These are phyloP conservation scores for Cercis canadensis DNA, from an alignment of 306 rosid species.

Conservation along the genomic window DNA sequence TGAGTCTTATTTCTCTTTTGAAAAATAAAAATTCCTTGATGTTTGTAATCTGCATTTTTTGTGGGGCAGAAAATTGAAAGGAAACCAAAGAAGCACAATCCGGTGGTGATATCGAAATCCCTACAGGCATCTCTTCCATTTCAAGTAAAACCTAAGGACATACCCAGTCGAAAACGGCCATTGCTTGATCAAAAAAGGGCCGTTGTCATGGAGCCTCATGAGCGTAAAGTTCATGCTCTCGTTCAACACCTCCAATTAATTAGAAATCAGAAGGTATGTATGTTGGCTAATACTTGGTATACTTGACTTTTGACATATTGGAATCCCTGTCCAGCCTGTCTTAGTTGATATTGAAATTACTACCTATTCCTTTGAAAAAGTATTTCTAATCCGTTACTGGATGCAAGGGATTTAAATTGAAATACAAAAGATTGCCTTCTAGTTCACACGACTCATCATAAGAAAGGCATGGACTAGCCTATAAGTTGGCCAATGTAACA, in stretches of 20 bases:
- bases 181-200: constrained; percentile 70
- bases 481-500: constrained; percentile 21
- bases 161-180: constrained; percentile 47
- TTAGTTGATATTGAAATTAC: constrained; percentile 14
- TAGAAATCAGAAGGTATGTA: constrained; percentile 59
- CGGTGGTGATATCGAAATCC: constrained; percentile 83
- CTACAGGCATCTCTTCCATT: constrained; percentile 74
- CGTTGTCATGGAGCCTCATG: constrained; percentile 74
- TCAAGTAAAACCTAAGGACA: constrained; percentile 76
- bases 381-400: neutral
- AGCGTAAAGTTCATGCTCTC: constrained; percentile 67
- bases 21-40: too few species aligned
- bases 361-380: neutral
- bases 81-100: constrained; percentile 74
- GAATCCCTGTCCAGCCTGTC: neutral
- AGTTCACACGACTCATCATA: neutral
- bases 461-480: neutral
- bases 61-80: constrained; percentile 75
- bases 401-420: neutral
- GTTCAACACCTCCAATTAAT: constrained; percentile 72
- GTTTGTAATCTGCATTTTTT: too few species aligned
- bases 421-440: constrained; percentile 3
- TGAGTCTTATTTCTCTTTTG: neutral
- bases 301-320: neutral
- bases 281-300: constrained; percentile 20